Evolutionary conservation across 1,139 yeast species (phyloP).

Genomic region (Entelexis paramagnoliae): DNA sequence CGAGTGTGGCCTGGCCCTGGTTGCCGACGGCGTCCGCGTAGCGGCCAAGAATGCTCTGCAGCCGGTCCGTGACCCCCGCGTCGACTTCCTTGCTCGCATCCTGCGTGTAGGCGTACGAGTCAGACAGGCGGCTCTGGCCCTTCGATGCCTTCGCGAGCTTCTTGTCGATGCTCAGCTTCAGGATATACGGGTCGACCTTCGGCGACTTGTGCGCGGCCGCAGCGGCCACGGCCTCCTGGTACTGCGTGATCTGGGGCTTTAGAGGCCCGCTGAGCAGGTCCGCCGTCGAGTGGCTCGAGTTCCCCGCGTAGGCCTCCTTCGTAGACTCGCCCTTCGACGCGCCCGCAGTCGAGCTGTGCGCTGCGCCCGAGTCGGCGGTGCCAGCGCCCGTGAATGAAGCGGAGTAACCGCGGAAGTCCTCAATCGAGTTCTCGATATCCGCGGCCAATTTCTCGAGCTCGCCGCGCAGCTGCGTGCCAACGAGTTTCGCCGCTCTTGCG

Average conservation of each 20-base stretch:
- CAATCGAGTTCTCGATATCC: conserved; percentile 15
- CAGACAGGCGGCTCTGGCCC: conserved; percentile 79
- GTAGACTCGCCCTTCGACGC: conserved; percentile 12
- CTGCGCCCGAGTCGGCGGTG: neutral
- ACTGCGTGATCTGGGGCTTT: conserved; percentile 24
- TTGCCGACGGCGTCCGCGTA: conserved; percentile 45
- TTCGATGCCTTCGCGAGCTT: conserved; percentile 66
- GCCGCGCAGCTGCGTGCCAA: conserved; percentile 12
- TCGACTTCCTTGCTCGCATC: conserved; percentile 82
- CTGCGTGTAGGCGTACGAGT: conserved; percentile 79
- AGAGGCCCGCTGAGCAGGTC: conserved; percentile 15
- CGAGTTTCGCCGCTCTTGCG: conserved; percentile 8
- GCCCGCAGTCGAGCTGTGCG: neutral
- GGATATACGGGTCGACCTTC: conserved; percentile 70
- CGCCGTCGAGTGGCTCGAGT: conserved; percentile 4
- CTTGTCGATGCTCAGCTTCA: conserved; percentile 60
- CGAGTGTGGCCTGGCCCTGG: conserved; percentile 27
- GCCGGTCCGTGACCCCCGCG: conserved; percentile 72
- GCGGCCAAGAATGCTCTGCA: conserved; percentile 67
- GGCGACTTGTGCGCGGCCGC: conserved; percentile 32
- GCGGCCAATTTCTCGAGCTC: conserved; percentile 8
- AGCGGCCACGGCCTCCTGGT: conserved; percentile 28
- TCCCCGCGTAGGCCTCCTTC: neutral
- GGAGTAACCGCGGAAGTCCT: conserved; percentile 11
- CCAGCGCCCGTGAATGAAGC: conserved; percentile 5